Conservation (phyloP, 2,329 filamentous ascomycete species). For the Colletotrichum neosansevieriae region DNA sequence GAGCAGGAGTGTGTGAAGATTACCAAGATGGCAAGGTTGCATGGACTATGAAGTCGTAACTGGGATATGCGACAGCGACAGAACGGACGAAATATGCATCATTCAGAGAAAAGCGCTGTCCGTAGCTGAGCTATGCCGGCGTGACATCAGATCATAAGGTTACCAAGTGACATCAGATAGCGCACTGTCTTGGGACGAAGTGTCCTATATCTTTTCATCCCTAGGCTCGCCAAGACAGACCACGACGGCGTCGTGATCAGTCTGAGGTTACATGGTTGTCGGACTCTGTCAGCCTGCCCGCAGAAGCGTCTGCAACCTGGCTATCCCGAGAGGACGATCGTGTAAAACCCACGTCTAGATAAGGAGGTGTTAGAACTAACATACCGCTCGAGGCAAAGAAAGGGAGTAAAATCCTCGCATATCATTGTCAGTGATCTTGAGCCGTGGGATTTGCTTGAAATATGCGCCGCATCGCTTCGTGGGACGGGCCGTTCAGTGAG, state of each 20-base stretch:
- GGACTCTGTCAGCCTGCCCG: conserved; percentile 19
- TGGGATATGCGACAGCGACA: not conserved
- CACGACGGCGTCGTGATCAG: not conserved
- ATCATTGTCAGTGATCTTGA: not conserved
- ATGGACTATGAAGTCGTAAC: not conserved
- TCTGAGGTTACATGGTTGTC: conserved; percentile 14
- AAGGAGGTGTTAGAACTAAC: not conserved
- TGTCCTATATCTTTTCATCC: not conserved
- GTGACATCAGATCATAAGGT: conserved; percentile 2
- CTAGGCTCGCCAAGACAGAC: not conserved
- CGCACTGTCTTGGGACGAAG: conserved; percentile 30
- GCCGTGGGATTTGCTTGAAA: not conserved
- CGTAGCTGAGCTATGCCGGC: not conserved
- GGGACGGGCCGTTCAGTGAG: conserved; percentile 15
- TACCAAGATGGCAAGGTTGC: not conserved
- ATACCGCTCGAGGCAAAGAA: too few relatives aligned
- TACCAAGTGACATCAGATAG: conserved; percentile 1
- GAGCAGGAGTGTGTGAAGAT: too few relatives aligned
- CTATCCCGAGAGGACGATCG: too few relatives aligned
- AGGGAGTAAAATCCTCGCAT: too few relatives aligned
- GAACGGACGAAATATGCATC: conserved; percentile 5
- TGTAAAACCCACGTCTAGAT: not conserved
- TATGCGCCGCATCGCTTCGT: not conserved
- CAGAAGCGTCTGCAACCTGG: conserved; percentile 5
- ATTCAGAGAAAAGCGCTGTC: not conserved